These are phyloP conservation scores for Saprolegnia diclina DNA, from an alignment of 352 stramenopile genomes.

Conservation along the genomic window DNA sequence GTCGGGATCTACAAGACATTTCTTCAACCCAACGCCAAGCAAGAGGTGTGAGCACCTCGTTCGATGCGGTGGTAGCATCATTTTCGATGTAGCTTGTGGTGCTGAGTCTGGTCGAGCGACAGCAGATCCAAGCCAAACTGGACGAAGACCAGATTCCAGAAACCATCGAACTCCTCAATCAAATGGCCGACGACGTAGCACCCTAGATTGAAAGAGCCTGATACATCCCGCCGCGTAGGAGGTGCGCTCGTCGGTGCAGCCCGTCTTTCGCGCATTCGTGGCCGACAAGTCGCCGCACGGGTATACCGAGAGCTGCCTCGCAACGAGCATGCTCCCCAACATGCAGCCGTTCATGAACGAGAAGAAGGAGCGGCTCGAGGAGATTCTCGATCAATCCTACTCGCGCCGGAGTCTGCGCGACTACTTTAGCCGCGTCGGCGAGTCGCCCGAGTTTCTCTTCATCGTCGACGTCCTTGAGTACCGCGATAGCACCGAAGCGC, in stretches of 20 bases:
- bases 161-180: not conserved
- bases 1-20: conserved; percentile 11
- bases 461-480: conserved; percentile 60
- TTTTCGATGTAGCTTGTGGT: conserved; percentile 2
- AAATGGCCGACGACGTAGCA: conserved; percentile 6
- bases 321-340: conserved; percentile 17
- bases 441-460: conserved; percentile 35
- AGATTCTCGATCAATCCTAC: conserved; percentile 13
- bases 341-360: conserved; percentile 11
- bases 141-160: conserved; percentile 18
- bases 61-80: not conserved
- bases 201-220: not conserved
- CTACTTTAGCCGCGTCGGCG: conserved; percentile 18
- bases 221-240: not conserved
- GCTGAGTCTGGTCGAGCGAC: conserved; percentile 11
- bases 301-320: not conserved
- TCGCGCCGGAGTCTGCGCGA: conserved; percentile 7
- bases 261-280: conserved; percentile 7
- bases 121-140: conserved; percentile 4
- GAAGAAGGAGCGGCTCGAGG: conserved; percentile 18
- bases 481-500: conserved; percentile 58
- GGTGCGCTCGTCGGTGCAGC: conserved; percentile 2
- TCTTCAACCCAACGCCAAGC: conserved; percentile 19
- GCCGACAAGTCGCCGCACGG: not conserved
- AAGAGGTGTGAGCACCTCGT: not conserved